phyloP scores from a whole-genome alignment of 2,329 filamentous ascomycete genomes.

The Chaetomium globosum region DNA sequence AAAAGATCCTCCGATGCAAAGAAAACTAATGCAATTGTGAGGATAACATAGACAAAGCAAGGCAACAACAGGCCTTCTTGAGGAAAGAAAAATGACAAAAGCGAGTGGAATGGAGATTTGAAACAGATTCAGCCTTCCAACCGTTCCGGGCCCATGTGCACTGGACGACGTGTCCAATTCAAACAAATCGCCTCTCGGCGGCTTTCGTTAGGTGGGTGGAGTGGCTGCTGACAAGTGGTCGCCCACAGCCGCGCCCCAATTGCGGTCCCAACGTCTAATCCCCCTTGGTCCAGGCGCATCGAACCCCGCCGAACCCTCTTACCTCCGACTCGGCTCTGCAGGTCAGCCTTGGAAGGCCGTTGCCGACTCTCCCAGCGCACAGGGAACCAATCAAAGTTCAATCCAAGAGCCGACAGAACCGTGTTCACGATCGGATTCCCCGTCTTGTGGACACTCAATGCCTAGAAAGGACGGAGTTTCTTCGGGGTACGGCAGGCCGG shows the following conservation, averaged over 20 bases:
- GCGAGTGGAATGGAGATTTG: constrained; percentile 26
- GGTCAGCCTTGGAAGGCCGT: constrained; percentile 7
- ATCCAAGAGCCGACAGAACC: not conserved
- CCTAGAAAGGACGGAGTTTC: not conserved
- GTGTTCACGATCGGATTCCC: not conserved
- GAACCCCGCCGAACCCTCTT: constrained; percentile 10
- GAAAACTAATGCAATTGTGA: constrained; percentile 25
- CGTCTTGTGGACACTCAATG: not conserved
- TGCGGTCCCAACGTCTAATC: constrained; percentile 15
- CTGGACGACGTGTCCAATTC: constrained; percentile 39
- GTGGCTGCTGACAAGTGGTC: constrained; percentile 27
- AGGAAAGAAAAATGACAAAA: constrained; percentile 20
- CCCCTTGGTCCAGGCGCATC: constrained; percentile 21
- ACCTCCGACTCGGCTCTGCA: constrained; percentile 29
- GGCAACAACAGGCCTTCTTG: constrained; percentile 13
- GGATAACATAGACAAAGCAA: constrained; percentile 28
- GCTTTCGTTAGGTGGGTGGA: constrained; percentile 25
- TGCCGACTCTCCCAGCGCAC: constrained; percentile 16
- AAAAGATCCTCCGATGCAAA: constrained; percentile 20
- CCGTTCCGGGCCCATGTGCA: constrained; percentile 29
- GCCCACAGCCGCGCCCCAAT: constrained; percentile 26
- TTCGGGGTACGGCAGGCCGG: not conserved
- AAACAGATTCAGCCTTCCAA: constrained; percentile 27
- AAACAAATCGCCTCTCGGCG: constrained; percentile 33
- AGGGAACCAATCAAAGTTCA: constrained; percentile 31